Evolutionary conservation across 1,139 yeast species (phyloP).

Genomic region (Petasospora rhodanensis): DNA sequence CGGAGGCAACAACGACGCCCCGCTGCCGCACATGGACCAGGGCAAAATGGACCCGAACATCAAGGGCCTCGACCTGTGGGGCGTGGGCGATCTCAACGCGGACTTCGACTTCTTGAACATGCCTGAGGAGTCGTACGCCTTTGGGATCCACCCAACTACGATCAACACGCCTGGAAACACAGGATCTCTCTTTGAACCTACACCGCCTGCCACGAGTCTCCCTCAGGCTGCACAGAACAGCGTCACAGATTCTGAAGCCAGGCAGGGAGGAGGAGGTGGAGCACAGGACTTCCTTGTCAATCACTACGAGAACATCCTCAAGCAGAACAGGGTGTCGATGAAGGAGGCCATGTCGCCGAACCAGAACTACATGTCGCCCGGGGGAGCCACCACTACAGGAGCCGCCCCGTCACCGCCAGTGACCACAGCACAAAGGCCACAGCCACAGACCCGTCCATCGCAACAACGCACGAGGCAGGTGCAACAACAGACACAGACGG

Average conservation of each 20-base stretch:
- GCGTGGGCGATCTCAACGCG: constrained; percentile 18
- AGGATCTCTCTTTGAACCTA: constrained; percentile 12
- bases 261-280: constrained; percentile 3
- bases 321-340: constrained; percentile 21
- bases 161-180: constrained; percentile 14
- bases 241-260: no score
- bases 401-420: constrained; percentile 6
- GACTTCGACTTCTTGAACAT: constrained; percentile 30
- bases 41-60: not conserved
- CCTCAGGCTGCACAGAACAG: no score
- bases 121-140: constrained; percentile 20
- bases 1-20: constrained; percentile 1
- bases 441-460: constrained; percentile 1
- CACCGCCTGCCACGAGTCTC: constrained; percentile 8
- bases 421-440: constrained; percentile 4
- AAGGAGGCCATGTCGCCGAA: constrained; percentile 19
- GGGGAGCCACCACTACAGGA: constrained; percentile 1
- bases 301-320: constrained; percentile 23
- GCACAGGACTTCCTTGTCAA: constrained; percentile 15
- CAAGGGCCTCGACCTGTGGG: constrained; percentile 15
- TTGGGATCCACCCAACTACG: constrained; percentile 17
- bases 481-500: constrained; percentile 4
- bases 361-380: constrained; percentile 13
- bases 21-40: not conserved
- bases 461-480: constrained; percentile 4